A percentile compares a stretch with the other conserved stretches of the same genome.
Conservation (phyloP, 2,329 filamentous ascomycete species). For the Thermoascus crustaceus region DNA sequence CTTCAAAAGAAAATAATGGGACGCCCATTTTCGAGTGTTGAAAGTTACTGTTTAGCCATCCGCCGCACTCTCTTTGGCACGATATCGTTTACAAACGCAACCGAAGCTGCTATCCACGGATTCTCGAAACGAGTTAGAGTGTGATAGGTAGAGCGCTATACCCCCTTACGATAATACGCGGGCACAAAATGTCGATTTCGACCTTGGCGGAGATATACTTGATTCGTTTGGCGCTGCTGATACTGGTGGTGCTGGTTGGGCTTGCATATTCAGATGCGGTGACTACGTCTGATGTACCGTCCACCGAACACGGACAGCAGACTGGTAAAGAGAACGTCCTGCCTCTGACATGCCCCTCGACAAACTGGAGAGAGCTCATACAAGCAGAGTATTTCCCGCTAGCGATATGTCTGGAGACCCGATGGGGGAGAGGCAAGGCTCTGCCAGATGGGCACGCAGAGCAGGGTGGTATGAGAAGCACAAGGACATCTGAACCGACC, state of each 20-base stretch:
- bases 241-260: background rate
- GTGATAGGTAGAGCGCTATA: conserved; percentile 1
- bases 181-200: background rate
- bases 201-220: background rate
- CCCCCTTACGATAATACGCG: background rate
- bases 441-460: conserved; percentile 3
- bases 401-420: conserved; percentile 20
- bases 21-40: no score
- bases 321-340: conserved; percentile 5
- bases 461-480: conserved; percentile 2
- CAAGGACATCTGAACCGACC: conserved; percentile 3
- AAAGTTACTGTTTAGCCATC: no score
- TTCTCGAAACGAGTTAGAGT: background rate
- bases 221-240: background rate
- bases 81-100: no score
- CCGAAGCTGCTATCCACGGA: background rate
- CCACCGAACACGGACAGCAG: background rate
- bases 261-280: background rate
- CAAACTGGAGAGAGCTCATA: conserved; percentile 10
- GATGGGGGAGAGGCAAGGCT: conserved; percentile 9
- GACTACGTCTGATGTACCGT: background rate
- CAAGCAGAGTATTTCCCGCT: conserved; percentile 16
- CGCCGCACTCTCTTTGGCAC: no score
- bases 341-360: conserved; percentile 15
- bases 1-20: no score